These are phyloP conservation scores for Fragaria vesca DNA, from an alignment of 306 rosid genomes.

Conservation along the genomic window DNA sequence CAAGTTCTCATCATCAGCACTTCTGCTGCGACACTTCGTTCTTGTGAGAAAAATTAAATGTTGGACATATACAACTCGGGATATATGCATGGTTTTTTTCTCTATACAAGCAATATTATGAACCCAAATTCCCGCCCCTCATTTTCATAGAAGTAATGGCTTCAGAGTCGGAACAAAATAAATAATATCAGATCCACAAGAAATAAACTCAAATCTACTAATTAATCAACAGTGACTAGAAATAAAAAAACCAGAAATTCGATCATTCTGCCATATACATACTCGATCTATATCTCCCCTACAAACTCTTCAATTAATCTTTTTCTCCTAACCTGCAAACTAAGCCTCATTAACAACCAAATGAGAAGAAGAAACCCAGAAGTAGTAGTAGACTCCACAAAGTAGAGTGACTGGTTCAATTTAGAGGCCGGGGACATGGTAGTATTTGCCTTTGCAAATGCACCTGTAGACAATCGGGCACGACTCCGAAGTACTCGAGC, in stretches of 20 bases:
- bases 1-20: too few species aligned
- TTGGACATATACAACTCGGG: not conserved
- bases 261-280: constrained; percentile 12
- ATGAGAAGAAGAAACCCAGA: not conserved
- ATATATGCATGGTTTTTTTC: not conserved
- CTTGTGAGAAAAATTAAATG: too few species aligned
- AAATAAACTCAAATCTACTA: not conserved
- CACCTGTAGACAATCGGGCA: constrained; percentile 89
- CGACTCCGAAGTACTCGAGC: constrained; percentile 67
- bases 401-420: not conserved
- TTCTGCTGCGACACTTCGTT: too few species aligned
- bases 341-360: not conserved
- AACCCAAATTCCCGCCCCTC: not conserved
- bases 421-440: constrained; percentile 80
- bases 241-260: not conserved
- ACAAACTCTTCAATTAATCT: not conserved
- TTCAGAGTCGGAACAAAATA: not conserved
- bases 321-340: not conserved
- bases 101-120: not conserved
- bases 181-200: not conserved
- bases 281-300: not conserved
- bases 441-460: constrained; percentile 80
- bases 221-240: not conserved
- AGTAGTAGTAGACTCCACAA: not conserved
- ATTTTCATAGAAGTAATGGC: not conserved